Conservation (phyloP, 2,329 filamentous ascomycete species). For the Fusarium abutilonis region DNA sequence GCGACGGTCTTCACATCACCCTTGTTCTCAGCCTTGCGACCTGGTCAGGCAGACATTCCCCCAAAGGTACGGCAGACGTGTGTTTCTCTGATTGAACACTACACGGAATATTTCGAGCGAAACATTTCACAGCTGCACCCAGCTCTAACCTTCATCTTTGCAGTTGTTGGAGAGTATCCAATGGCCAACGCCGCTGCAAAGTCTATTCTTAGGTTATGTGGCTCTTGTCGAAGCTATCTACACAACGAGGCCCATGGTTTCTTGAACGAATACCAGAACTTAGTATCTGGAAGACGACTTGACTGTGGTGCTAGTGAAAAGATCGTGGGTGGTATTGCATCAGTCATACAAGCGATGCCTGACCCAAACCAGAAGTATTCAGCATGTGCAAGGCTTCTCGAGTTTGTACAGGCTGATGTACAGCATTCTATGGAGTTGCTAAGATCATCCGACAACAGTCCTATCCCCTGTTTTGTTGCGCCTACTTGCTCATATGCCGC, state of each 20-base stretch:
- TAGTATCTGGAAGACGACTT: conserved; percentile 63
- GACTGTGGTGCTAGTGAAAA: conserved; percentile 77
- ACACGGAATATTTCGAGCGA: conserved; percentile 79
- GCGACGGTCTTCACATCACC: conserved; percentile 68
- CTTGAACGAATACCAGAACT: conserved; percentile 74
- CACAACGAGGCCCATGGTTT: conserved; percentile 74
- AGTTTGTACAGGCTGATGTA: conserved; percentile 69
- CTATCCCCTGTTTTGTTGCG: conserved; percentile 40
- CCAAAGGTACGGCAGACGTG: conserved; percentile 73
- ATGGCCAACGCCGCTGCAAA: conserved; percentile 76
- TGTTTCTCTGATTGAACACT: conserved; percentile 75
- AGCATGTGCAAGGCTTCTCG: conserved; percentile 39
- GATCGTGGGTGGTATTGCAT: conserved; percentile 77
- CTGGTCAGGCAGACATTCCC: conserved; percentile 64
- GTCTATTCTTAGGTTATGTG: conserved; percentile 78
- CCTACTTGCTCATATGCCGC: conserved; percentile 45
- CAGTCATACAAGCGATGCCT: conserved; percentile 76
- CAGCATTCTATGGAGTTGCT: conserved; percentile 38
- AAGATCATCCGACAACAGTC: conserved; percentile 9
- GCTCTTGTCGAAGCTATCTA: conserved; percentile 76
- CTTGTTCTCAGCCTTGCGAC: conserved; percentile 64
- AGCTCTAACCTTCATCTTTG: conserved; percentile 79
- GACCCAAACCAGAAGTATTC: conserved; percentile 68
- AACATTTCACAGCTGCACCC: conserved; percentile 73
- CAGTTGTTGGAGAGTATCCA: conserved; percentile 68